These are phyloP conservation scores for Penicillium malachiteum DNA, from an alignment of 495 filamentous ascomycete genomes.

Conservation along the genomic window DNA sequence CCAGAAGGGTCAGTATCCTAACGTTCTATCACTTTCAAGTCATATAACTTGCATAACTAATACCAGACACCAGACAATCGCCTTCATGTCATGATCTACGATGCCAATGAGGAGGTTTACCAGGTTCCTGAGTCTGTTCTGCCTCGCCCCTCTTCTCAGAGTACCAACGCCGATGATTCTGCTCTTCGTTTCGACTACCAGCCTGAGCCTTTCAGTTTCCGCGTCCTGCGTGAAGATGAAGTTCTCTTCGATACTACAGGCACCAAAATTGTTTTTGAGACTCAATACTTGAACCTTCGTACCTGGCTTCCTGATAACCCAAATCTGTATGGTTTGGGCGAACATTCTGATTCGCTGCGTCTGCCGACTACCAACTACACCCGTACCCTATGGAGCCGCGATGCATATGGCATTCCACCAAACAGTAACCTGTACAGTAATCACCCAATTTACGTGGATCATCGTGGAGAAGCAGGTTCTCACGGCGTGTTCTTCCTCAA, in stretches of 20 bases:
- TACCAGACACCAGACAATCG: slow-evolving; percentile 55
- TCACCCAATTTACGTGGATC: slow-evolving; percentile 84
- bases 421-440: slow-evolving; percentile 79
- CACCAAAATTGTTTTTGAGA: slow-evolving; percentile 71
- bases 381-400: slow-evolving; percentile 78
- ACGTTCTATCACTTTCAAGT: neutral
- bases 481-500: slow-evolving; percentile 84
- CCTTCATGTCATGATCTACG: slow-evolving; percentile 81
- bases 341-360: slow-evolving; percentile 72
- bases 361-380: slow-evolving; percentile 73
- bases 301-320: slow-evolving; percentile 66
- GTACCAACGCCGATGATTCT: slow-evolving; percentile 24
- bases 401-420: slow-evolving; percentile 63
- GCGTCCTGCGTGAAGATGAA: slow-evolving; percentile 61
- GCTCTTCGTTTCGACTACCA: slow-evolving; percentile 63
- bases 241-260: slow-evolving; percentile 78
- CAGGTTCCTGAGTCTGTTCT: slow-evolving; percentile 75
- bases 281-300: slow-evolving; percentile 70
- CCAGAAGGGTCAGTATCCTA: slow-evolving; percentile 61
- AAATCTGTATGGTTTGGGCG: slow-evolving; percentile 77
- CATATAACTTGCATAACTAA: neutral
- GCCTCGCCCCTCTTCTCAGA: slow-evolving; percentile 51
- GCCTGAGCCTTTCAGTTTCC: slow-evolving; percentile 73
- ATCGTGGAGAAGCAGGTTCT: slow-evolving; percentile 62
- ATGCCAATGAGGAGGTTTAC: slow-evolving; percentile 70